Percentiles rank a stretch among this genome's conserved stretches.
These are phyloP conservation scores for Colletotrichum chrysophilum DNA, from an alignment of 2,329 filamentous ascomycete species.

Conservation along the genomic window DNA sequence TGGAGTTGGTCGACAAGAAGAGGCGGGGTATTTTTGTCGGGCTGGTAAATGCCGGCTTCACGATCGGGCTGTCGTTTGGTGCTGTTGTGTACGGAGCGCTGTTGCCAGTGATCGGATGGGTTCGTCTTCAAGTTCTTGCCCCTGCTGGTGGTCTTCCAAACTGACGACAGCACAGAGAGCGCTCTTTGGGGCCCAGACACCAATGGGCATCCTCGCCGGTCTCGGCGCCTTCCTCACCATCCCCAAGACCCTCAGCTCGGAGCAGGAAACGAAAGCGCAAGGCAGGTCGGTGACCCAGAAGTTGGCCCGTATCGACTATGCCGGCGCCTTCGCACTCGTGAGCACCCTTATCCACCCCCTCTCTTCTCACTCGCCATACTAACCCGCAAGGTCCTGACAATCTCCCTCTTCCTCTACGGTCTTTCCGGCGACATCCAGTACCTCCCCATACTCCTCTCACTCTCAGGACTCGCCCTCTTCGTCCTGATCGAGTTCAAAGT, in stretches of 20 bases:
- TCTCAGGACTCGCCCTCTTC: conserved; percentile 57
- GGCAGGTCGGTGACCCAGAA: conserved; percentile 52
- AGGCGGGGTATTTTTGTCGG: conserved; percentile 77
- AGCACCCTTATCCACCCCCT: neutral
- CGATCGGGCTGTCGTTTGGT: conserved; percentile 72
- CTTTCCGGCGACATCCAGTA: conserved; percentile 68
- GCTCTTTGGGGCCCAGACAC: conserved; percentile 76
- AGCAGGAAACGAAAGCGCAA: conserved; percentile 44
- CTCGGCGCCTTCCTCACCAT: conserved; percentile 69
- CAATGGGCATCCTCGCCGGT: conserved; percentile 66
- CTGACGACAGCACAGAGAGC: conserved; percentile 55
- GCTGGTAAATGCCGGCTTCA: conserved; percentile 75
- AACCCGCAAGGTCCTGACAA: conserved; percentile 57
- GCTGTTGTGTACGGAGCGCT: conserved; percentile 73
- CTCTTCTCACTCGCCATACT: conserved; percentile 20
- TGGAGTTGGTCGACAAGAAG: conserved; percentile 74
- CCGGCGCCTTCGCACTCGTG: conserved; percentile 72
- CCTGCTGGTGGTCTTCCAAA: neutral
- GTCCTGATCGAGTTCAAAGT: conserved; percentile 67
- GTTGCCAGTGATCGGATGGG: conserved; percentile 72
- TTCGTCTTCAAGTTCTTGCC: conserved; percentile 31
- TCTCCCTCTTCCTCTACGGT: conserved; percentile 75
- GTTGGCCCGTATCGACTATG: conserved; percentile 74
- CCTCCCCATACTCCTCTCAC: conserved; percentile 65
- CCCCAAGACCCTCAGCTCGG: conserved; percentile 46